These are phyloP conservation scores for Lepiota brunneoincarnata DNA, from an alignment of 768 basidiomycete species.

Conservation along the genomic window DNA sequence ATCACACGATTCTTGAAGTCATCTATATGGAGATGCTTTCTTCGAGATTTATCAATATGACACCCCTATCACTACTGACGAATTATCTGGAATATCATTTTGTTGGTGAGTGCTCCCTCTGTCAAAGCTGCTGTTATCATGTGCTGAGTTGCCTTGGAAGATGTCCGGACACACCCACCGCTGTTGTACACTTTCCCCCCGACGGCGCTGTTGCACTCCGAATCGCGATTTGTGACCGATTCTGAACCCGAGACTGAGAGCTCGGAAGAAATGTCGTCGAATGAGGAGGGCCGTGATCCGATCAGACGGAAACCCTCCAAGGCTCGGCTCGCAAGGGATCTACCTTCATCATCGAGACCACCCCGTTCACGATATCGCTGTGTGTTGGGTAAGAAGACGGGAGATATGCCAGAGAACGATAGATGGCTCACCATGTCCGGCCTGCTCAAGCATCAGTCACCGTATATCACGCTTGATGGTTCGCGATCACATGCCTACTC, in stretches of 20 bases:
- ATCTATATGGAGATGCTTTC: conserved; percentile 71
- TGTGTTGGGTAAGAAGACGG: conserved; percentile 11
- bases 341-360: conserved; percentile 18
- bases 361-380: conserved; percentile 19
- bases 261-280: conserved; percentile 21
- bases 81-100: conserved; percentile 61
- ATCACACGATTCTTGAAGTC: conserved; percentile 60
- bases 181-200: conserved; percentile 58
- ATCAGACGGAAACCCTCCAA: conserved; percentile 22
- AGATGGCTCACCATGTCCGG: conserved; percentile 33
- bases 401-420: conserved; percentile 22
- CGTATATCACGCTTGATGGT: conserved; percentile 47
- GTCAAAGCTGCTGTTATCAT: not conserved
- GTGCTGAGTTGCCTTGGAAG: conserved; percentile 27
- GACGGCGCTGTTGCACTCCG: conserved; percentile 16
- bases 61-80: conserved; percentile 58
- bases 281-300: conserved; percentile 34
- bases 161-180: conserved; percentile 66
- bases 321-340: conserved; percentile 16
- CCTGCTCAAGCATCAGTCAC: conserved; percentile 37
- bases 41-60: conserved; percentile 63
- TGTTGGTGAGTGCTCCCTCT: conserved; percentile 39
- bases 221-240: conserved; percentile 9
- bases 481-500: conserved; percentile 13
- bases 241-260: conserved; percentile 17